Percentiles rank a stretch among this genome's conserved stretches.
These are phyloP conservation scores for Phaeoacremonium minimum DNA, from an alignment of 2,329 filamentous ascomycete genomes.

Conservation along the genomic window DNA sequence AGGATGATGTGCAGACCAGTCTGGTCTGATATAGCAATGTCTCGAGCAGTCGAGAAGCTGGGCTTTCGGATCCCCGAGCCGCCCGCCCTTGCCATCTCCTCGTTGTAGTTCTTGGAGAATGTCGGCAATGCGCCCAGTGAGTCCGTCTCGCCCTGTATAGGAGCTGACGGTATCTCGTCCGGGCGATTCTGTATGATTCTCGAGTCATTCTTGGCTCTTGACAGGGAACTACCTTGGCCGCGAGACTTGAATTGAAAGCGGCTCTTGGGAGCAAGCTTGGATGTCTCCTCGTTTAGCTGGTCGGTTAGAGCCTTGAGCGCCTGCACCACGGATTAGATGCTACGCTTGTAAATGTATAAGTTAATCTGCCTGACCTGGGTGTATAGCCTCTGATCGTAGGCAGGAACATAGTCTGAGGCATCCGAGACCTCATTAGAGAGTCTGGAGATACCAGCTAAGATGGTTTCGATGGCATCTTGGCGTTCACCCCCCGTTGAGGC, in stretches of 20 bases:
- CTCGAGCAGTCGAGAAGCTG: constrained; percentile 57
- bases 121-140: constrained; percentile 30
- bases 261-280: constrained; percentile 63
- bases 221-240: no score
- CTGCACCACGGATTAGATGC: constrained; percentile 29
- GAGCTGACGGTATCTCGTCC: constrained; percentile 12
- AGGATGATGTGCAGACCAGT: constrained; percentile 70
- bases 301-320: constrained; percentile 78
- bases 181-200: constrained; percentile 25
- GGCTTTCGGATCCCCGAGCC: constrained; percentile 48
- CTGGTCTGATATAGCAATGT: constrained; percentile 65
- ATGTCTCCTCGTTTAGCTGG: constrained; percentile 67
- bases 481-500: constrained; percentile 68
- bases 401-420: constrained; percentile 74
- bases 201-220: constrained; percentile 38
- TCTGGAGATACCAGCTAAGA: constrained; percentile 72
- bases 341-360: constrained; percentile 3
- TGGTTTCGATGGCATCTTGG: constrained; percentile 74
- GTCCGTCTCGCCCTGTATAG: constrained; percentile 21
- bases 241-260: constrained; percentile 74
- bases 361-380: constrained; percentile 55
- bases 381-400: constrained; percentile 87
- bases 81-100: constrained; percentile 40
- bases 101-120: constrained; percentile 50
- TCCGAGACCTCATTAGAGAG: constrained; percentile 84